Evolutionary conservation across 164 flowering plant species (phyloP), one percentile per base, ranked within the genome.

Genomic region (Nymphaea thermarum): DNA sequence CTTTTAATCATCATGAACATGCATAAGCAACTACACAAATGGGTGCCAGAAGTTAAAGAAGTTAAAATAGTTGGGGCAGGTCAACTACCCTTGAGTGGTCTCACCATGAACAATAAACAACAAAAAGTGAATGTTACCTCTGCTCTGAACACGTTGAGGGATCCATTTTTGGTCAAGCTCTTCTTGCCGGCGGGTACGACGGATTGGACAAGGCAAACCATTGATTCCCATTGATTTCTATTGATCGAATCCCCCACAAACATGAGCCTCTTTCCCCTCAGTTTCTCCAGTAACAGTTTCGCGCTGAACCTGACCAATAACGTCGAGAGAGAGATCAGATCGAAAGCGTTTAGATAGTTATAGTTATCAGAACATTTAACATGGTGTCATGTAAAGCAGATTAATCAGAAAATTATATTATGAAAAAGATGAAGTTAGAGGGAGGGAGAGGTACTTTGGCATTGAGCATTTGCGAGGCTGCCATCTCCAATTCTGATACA

Each of bases 211-310:
- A 95, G 70, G 72, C 99, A 95, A 60, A 95, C 80, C 98, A 95
- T 92, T 15, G 99, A 95, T 74, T 90, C 98, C 99, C 99, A 95
- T 18, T 92, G 97, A 64, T 95, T 95, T 62, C 99, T 78, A 64
- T 95, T 95, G 83, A 95, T 67, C 6, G 99, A 95, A 70, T 95
- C 99, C 6, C 99, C 99, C 2, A 92, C 98, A 70, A 87, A 93
- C 98, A 93, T 87, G 5, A 93, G 79, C 74, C 97, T 83, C 82
- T 93, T 93, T 64, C 86, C 87, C 75, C 95, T 77, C 4, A 95
- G 83, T 73, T 82, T 93, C 79, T 90, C 83, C 0, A 95, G 86
- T 82, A 95, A 68, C 77, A 87, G 63, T 70, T 71, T 92, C 18
- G 93, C 77, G 44, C 77, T 86, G 76, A 90, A 95, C 79, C 99